Base-by-base conservation (phyloP, 176 grass and related monocot genomes). In the Thinopyrum elongatum region DNA sequence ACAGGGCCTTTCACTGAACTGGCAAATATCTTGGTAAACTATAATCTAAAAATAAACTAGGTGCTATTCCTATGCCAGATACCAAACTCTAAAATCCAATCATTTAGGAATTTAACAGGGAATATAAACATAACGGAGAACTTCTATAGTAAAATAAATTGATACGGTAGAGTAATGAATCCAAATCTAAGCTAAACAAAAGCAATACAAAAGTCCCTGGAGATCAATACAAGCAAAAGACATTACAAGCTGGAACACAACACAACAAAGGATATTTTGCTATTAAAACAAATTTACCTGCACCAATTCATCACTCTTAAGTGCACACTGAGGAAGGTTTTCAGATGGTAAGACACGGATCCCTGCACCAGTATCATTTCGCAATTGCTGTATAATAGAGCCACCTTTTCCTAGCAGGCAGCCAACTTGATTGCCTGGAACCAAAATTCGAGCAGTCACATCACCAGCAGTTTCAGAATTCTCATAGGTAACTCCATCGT, bases 331-430 rank as follows among this genome's bases (percentile, higher is more conserved):
- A 42, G 97, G 97, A 87, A 91, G 94, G 58, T 85, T 86, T 84
- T 99, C 92, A 1, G 90, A 85, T 81, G 97, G 90, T 75, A 99
- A 84, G 76, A 99, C 59, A 65, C 89, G 90, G 63, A 99, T 99
- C 58, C 87, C 90, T 66, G 92, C 87, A 7, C 94, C 88, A 83
- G 97, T 94, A 64, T 94, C 90, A 85, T 64, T 86, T 86, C 94
- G 89, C 65, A 99, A 61, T 78, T 96, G 85, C 73, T 99, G 93
- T 91, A 99, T 99, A 90, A 99, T 89, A 55, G 92, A 92, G 83
- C 94, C 97, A 84, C 97, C 97, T 88, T 99, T 99, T 57, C 97
- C 97, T 55, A 99, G 78, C 83, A 99, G 80, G 77, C 97, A 99
- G 70, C 97, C 94, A 79, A 92, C 94, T 76, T 99, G 97, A 82